A percentile compares a stretch with the other conserved stretches of the same genome.
Evolutionary conservation across 345 rosid genomes (phyloP).

Genomic region (Ceriops decandra): DNA sequence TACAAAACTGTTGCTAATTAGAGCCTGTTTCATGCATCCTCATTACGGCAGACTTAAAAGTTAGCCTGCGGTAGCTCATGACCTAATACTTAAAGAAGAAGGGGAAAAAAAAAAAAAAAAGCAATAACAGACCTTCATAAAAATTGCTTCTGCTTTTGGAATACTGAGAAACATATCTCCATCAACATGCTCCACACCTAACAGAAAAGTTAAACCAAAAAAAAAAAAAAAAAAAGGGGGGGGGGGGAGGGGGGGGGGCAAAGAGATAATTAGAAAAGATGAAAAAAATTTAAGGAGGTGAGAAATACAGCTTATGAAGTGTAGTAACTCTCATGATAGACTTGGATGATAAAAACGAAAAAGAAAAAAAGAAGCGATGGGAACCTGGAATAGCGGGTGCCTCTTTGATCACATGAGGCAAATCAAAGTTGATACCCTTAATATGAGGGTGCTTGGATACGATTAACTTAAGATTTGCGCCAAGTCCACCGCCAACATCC

Average conservation of each 20-base stretch:
- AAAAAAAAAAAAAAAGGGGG: not conserved
- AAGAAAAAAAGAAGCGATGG: too few species aligned
- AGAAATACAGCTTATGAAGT: not conserved
- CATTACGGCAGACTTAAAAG: too few species aligned
- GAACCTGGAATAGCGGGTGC: slow-evolving; percentile 22
- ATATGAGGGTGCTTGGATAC: slow-evolving; percentile 20
- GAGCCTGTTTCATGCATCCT: too few species aligned
- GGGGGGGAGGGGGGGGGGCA: too few species aligned
- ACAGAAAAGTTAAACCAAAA: too few species aligned
- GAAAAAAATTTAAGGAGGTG: not conserved
- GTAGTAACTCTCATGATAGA: not conserved
- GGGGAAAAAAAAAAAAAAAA: not conserved
- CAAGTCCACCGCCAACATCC: slow-evolving; percentile 18
- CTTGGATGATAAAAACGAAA: too few species aligned
- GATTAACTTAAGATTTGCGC: slow-evolving; percentile 17
- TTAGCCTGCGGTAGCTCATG: not conserved
- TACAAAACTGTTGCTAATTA: too few species aligned
- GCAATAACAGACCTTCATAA: slow-evolving; percentile 22
- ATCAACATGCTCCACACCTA: slow-evolving; percentile 29
- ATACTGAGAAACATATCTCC: slow-evolving; percentile 26
- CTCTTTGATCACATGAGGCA: slow-evolving; percentile 14
- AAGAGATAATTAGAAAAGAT: not conserved
- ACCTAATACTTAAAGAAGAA: not conserved
- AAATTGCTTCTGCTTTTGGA: slow-evolving; percentile 24
- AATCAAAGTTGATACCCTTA: slow-evolving; percentile 20